Conservation (phyloP, 2,329 filamentous ascomycete species). For the Trichothecium roseum region DNA sequence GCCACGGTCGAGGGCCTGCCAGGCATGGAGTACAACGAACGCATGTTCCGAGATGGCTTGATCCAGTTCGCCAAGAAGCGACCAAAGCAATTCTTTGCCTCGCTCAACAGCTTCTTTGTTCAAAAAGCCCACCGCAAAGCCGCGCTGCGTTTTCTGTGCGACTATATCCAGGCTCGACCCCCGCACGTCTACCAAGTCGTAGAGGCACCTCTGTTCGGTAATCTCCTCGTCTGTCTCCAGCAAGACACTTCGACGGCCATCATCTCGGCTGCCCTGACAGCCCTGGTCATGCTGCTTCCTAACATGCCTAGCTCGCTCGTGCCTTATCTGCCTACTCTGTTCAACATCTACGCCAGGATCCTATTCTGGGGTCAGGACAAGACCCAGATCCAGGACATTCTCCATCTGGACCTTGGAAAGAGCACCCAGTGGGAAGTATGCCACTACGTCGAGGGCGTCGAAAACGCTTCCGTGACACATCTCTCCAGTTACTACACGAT, state of each 20-base stretch:
- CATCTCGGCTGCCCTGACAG: slow-evolving; percentile 64
- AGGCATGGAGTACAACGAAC: slow-evolving; percentile 34
- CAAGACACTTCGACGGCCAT: slow-evolving; percentile 68
- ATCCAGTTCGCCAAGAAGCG: slow-evolving; percentile 56
- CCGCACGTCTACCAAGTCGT: slow-evolving; percentile 67
- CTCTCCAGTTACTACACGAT: slow-evolving; percentile 70
- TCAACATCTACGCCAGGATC: slow-evolving; percentile 71
- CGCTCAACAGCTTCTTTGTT: slow-evolving; percentile 55
- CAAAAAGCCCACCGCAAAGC: slow-evolving; percentile 53
- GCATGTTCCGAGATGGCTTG: slow-evolving; percentile 38
- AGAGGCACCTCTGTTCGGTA: slow-evolving; percentile 61
- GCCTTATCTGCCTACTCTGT: slow-evolving; percentile 59
- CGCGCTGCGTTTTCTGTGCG: slow-evolving; percentile 55
- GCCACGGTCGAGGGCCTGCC: slow-evolving; percentile 24
- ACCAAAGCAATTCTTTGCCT: slow-evolving; percentile 57
- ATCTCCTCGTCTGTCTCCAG: slow-evolving; percentile 64
- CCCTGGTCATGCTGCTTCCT: slow-evolving; percentile 71
- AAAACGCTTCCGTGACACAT: slow-evolving; percentile 54
- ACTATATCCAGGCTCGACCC: slow-evolving; percentile 66
- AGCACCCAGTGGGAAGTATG: slow-evolving; percentile 51
- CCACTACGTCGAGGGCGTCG: slow-evolving; percentile 48
- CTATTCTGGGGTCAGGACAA: slow-evolving; percentile 64
- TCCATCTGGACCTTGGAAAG: background rate
- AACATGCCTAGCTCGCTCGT: slow-evolving; percentile 67
- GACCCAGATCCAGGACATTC: slow-evolving; percentile 19